A percentile compares a stretch with the other conserved stretches of the same genome.
These are phyloP conservation scores for Monilinia vaccinii-corymbosi DNA, from an alignment of 2,329 filamentous ascomycete species.

Conservation along the genomic window DNA sequence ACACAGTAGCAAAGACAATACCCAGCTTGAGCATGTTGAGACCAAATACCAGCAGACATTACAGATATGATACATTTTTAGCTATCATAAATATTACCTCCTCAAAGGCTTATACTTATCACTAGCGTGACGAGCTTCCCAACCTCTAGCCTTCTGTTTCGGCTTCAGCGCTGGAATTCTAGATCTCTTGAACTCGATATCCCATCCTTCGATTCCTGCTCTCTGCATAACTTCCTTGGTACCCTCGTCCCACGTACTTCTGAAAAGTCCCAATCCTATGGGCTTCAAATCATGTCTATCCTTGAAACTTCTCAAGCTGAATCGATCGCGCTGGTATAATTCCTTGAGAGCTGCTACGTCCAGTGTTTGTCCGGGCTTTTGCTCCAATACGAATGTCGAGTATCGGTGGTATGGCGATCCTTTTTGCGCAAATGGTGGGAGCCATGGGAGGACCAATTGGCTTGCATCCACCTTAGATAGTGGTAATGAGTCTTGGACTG, in stretches of 20 bases:
- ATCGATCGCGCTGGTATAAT: conserved; percentile 52
- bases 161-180: conserved; percentile 61
- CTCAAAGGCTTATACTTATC: conserved; percentile 49
- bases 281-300: conserved; percentile 60
- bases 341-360: conserved; percentile 49
- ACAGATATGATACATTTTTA: conserved; percentile 12
- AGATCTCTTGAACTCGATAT: conserved; percentile 77
- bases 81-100: conserved; percentile 10
- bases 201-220: conserved; percentile 62
- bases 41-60: background rate
- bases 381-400: conserved; percentile 74
- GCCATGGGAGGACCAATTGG: conserved; percentile 70
- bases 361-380: conserved; percentile 51
- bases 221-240: conserved; percentile 83
- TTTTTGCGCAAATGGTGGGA: conserved; percentile 80
- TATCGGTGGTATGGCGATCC: conserved; percentile 87
- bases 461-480: conserved; percentile 50
- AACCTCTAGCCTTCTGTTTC: conserved; percentile 51
- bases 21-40: background rate
- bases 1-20: background rate
- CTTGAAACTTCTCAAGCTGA: conserved; percentile 67
- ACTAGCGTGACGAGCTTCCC: conserved; percentile 57
- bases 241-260: conserved; percentile 79
- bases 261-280: conserved; percentile 81
- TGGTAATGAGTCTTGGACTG: conserved; percentile 52